Evolutionary conservation across 768 basidiomycete genomes (phyloP).

Genomic region (Leucogyrophana mollusca): DNA sequence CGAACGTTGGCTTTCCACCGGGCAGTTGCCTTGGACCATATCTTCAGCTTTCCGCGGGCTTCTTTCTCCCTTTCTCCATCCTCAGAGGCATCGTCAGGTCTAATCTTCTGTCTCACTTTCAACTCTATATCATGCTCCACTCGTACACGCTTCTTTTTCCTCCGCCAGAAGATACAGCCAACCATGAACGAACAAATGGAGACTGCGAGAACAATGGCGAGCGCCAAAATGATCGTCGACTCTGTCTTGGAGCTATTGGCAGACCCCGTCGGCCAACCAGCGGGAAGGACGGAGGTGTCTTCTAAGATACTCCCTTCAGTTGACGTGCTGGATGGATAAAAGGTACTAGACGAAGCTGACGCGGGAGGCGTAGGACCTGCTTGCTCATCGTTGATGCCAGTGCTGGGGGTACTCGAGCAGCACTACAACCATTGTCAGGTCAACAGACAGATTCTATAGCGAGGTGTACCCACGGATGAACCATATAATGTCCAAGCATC

Average conservation of each 20-base stretch:
- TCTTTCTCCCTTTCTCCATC: conserved; percentile 43
- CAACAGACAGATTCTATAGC: not conserved
- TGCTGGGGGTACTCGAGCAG: conserved; percentile 4
- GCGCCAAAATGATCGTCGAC: conserved; percentile 48
- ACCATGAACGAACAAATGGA: conserved; percentile 62
- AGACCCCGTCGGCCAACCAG: conserved; percentile 44
- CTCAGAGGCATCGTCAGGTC: conserved; percentile 22
- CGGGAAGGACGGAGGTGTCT: conserved; percentile 41
- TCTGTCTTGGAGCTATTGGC: conserved; percentile 23
- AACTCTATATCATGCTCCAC: conserved; percentile 51
- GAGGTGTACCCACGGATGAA: conserved; percentile 53
- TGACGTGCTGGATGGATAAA: conserved; percentile 12
- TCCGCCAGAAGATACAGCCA: conserved; percentile 59
- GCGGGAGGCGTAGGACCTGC: not conserved
- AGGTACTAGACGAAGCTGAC: conserved; percentile 6
- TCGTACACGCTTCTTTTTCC: conserved; percentile 30
- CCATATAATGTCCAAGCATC: conserved; percentile 63
- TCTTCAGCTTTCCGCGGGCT: conserved; percentile 47
- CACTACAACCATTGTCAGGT: conserved; percentile 16
- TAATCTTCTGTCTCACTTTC: conserved; percentile 30
- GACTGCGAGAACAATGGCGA: conserved; percentile 64
- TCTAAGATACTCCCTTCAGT: conserved; percentile 16
- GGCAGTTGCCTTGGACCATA: conserved; percentile 65
- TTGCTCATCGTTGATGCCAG: conserved; percentile 4
- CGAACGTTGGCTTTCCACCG: conserved; percentile 69